Conservation (phyloP, 345 rosid genomes). For the Linum lewisii region DNA sequence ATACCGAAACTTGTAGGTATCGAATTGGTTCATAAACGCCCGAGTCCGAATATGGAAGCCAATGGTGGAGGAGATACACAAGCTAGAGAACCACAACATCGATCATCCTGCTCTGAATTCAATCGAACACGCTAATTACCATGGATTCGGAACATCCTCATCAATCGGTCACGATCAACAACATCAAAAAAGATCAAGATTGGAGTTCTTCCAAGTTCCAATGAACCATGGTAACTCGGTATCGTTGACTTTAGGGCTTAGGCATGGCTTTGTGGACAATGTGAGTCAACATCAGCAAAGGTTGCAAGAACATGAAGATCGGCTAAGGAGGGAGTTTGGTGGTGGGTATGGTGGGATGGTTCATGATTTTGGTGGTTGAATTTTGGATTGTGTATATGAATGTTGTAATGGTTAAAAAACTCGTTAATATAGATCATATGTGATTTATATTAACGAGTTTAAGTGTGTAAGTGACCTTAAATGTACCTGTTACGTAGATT, state of each 20-base stretch:
- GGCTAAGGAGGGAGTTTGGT: slow-evolving; percentile 32
- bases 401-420: too few relatives aligned
- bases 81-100: slow-evolving; percentile 38
- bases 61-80: slow-evolving; percentile 59
- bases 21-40: slow-evolving; percentile 63
- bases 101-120: slow-evolving; percentile 19
- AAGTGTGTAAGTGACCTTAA: too few relatives aligned
- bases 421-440: too few relatives aligned
- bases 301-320: slow-evolving; percentile 27
- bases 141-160: neutral
- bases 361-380: slow-evolving; percentile 46
- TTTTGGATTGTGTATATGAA: neutral
- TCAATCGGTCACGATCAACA: slow-evolving; percentile 5
- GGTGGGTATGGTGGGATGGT: slow-evolving; percentile 45
- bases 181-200: slow-evolving; percentile 36
- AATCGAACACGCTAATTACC: neutral
- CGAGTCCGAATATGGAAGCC: slow-evolving; percentile 60
- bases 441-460: too few relatives aligned
- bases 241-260: slow-evolving; percentile 47
- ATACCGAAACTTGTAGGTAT: slow-evolving; percentile 26
- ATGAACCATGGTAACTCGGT: slow-evolving; percentile 30
- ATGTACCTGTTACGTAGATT: too few relatives aligned
- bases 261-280: slow-evolving; percentile 36
- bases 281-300: slow-evolving; percentile 28
- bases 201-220: slow-evolving; percentile 26